Evolutionary conservation across 305 asterid genomes (phyloP).

Genomic region (Plantago coronopus): DNA sequence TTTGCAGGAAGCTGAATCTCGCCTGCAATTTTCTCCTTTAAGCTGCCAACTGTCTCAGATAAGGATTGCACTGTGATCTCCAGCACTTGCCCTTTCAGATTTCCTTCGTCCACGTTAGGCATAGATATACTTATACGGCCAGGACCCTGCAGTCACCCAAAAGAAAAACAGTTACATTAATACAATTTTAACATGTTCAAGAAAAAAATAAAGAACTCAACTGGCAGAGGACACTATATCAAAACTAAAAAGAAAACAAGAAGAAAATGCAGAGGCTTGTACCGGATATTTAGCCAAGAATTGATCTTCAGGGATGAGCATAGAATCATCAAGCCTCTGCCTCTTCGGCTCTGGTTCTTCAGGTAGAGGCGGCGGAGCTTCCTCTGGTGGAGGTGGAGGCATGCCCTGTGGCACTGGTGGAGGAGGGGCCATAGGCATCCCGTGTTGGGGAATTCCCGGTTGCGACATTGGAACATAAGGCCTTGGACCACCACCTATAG

Average conservation of each 20-base stretch:
- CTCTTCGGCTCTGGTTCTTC: constrained; percentile 94
- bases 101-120: constrained; percentile 88
- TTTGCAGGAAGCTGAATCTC: constrained; percentile 92
- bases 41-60: constrained; percentile 71
- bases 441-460: constrained; percentile 46
- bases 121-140: constrained; percentile 61
- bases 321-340: constrained; percentile 79
- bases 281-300: constrained; percentile 75
- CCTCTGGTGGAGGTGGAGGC: constrained; percentile 95
- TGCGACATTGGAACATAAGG: constrained; percentile 59
- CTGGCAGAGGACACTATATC: not conserved
- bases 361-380: constrained; percentile 94
- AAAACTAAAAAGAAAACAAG: constrained; percentile 4
- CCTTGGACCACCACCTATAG: constrained; percentile 55
- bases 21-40: constrained; percentile 92
- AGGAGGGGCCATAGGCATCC: constrained; percentile 47
- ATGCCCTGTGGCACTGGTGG: constrained; percentile 81
- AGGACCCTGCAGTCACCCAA: constrained; percentile 65
- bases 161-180: constrained; percentile 2
- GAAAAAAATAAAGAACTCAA: not conserved
- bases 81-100: constrained; percentile 82
- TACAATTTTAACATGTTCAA: not conserved
- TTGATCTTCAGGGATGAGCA: constrained; percentile 81
- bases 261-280: constrained; percentile 18
- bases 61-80: constrained; percentile 72